phyloP scores from a whole-genome alignment of 202 grass and related monocot species.

The Sporobolus alterniflorus region DNA sequence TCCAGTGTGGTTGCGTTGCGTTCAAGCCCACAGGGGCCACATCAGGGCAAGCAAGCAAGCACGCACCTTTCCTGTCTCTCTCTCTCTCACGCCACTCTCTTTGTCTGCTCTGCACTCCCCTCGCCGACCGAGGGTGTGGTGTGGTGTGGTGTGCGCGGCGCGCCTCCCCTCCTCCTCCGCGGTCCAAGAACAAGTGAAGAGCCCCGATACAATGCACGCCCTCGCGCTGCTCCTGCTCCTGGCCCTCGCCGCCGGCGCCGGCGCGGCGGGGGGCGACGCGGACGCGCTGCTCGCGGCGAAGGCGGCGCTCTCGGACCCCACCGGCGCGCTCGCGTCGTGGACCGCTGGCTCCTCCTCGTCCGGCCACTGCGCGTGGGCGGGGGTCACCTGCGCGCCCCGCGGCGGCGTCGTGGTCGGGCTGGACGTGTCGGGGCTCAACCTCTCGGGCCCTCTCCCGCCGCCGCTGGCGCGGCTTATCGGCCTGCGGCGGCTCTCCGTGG shows the following conservation, averaged over 20 bases:
- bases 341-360: background rate
- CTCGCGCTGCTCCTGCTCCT: slow-evolving; percentile 37
- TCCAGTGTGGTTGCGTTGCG: background rate
- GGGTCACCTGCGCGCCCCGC: slow-evolving; percentile 54
- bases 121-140: background rate
- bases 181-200: slow-evolving; percentile 20
- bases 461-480: slow-evolving; percentile 47
- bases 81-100: slow-evolving; percentile 15
- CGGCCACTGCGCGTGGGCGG: slow-evolving; percentile 55
- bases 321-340: slow-evolving; percentile 73
- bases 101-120: slow-evolving; percentile 44
- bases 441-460: slow-evolving; percentile 76
- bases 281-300: slow-evolving; percentile 76
- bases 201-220: slow-evolving; percentile 49
- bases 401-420: slow-evolving; percentile 50
- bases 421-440: slow-evolving; percentile 71
- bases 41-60: background rate
- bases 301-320: slow-evolving; percentile 65
- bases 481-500: slow-evolving; percentile 71
- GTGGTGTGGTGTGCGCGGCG: too few species aligned
- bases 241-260: slow-evolving; percentile 14
- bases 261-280: slow-evolving; percentile 21
- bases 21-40: slow-evolving; percentile 21
- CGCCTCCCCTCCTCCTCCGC: background rate
- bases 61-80: background rate